A percentile compares a stretch with the other conserved stretches of the same genome.
Conservation (phyloP, 352 stramenopile species). For the Phytophthora agathidicida region DNA sequence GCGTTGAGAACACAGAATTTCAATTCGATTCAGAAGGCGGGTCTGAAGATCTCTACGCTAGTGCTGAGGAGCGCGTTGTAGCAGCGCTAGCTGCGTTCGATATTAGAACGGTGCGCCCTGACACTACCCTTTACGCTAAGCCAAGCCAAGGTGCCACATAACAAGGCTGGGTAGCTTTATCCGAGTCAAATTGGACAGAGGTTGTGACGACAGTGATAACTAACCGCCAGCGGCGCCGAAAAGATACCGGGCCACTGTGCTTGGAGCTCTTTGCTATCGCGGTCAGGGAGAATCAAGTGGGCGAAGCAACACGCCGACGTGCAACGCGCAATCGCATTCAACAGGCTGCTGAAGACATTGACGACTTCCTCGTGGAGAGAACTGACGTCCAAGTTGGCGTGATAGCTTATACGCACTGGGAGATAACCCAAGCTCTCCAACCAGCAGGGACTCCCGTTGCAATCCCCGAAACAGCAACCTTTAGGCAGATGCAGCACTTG, state of each 20-base stretch:
- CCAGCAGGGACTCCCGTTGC: not conserved
- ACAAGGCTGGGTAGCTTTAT: not conserved
- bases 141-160: not conserved
- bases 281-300: not conserved
- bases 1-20: not conserved
- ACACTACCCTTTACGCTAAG: constrained; percentile 2
- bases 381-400: constrained; percentile 2
- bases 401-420: constrained; percentile 4
- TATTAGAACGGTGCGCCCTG: not conserved
- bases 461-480: not conserved
- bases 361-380: not conserved
- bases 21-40: not conserved
- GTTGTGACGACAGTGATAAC: not conserved
- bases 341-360: constrained; percentile 1
- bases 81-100: not conserved
- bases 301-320: not conserved
- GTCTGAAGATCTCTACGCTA: not conserved
- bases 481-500: not conserved
- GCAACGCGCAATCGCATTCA: constrained; percentile 1
- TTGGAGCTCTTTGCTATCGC: constrained; percentile 1
- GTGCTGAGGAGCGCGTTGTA: constrained; percentile 1
- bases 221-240: not conserved
- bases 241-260: not conserved
- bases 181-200: not conserved
- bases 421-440: constrained; percentile 3